phyloP scores from a whole-genome alignment of 2,329 filamentous ascomycete species.

The Cryphonectria naterciae region DNA sequence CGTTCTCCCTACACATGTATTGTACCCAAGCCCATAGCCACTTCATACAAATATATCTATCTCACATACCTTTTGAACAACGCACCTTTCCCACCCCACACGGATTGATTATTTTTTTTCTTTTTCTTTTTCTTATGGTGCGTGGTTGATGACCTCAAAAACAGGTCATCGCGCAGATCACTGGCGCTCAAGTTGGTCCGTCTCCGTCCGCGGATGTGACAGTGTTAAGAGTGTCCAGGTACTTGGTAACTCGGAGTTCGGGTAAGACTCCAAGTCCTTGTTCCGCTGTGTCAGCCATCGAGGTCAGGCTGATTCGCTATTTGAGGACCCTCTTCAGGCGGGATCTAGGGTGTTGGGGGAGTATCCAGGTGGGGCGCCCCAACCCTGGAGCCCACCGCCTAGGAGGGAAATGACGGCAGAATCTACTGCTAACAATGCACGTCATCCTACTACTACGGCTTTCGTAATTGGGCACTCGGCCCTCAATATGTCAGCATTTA shows the following conservation, averaged over 20 bases:
- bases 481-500: too few species aligned
- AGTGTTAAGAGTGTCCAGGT: too few species aligned
- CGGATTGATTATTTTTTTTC: not conserved
- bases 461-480: too few species aligned
- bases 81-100: not conserved
- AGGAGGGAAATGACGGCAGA: not conserved
- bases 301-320: not conserved
- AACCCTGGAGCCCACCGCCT: not conserved
- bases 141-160: not conserved
- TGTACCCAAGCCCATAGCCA: not conserved
- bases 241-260: not conserved
- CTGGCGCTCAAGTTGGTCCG: not conserved
- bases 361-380: not conserved
- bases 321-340: too few species aligned
- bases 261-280: not conserved
- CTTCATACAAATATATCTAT: not conserved
- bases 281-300: not conserved
- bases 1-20: not conserved
- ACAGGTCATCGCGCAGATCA: not conserved
- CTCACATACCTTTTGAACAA: not conserved
- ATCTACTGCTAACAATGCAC: conserved; percentile 12
- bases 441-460: conserved; percentile 10
- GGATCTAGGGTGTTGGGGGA: not conserved
- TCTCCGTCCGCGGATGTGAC: not conserved
- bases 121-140: too few species aligned